Base-by-base conservation (phyloP, 139 green algal species). In the Chlamydomonas eustigma region DNA sequence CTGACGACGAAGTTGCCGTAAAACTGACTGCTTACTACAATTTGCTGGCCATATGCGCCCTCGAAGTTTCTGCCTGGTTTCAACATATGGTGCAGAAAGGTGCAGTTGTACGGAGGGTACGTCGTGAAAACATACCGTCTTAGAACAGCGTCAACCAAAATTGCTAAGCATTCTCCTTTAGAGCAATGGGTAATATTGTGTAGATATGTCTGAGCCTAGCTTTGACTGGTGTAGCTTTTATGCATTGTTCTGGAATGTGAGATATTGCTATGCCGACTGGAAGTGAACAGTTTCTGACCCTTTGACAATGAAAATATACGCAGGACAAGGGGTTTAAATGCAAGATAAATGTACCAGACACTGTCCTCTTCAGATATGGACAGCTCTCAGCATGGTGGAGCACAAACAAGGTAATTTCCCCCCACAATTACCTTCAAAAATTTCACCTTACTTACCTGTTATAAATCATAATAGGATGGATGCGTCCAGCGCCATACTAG, bases 261-360 rank as follows among this genome's bases (percentile, higher is more conserved):
- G 65, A 3, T 37, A 4, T 31, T 8, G 6, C 4, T 34, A 72
- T 39, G 31, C 4, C 4, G 65, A 8, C 8, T 38, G 18, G 65
- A 33, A 39, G 39, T 4, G 12, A 72, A 12, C 65, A 72, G 4
- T 44, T 33, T 44, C 5, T 22, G 18, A 39, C 22, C 28, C 22
- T 44, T 25, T 31, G 65, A 6, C 25, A 33, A 6, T n/a, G 4
- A 44, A 44, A 3, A 4, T n/a, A 44, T n/a, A 6, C 65, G 32
- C 84, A 91, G 86, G 86, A 91, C 32, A 84, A 86, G 31, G 86
- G 86, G 3, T 71, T 91, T 4, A 80, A 79, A 52, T 84, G 81
- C 30, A 85, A 84, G 24, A 51, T 88, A 12, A 87, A 86, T 74
- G 80, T 91, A 4, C 84, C 86, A 8, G 84, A 91, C 71, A 91